Base-by-base conservation (phyloP, 257 asterid species). In the Craterostigma plantagineum region DNA sequence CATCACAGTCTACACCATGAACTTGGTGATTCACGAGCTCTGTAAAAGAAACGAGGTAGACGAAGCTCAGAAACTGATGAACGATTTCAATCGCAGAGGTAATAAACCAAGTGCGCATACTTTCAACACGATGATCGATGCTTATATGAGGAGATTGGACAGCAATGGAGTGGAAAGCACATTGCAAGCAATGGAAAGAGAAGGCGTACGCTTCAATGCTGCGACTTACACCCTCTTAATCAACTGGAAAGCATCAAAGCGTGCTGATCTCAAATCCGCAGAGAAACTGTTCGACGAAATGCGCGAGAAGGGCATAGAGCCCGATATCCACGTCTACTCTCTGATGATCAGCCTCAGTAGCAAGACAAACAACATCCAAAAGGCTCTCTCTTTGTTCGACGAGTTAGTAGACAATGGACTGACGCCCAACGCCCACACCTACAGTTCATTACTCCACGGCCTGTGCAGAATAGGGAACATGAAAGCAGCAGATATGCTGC, bases 1-100 rank as follows among this genome's bases (percentile, higher is more conserved):
- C 30, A 63, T 82, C 42, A 72, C 83, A 0, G 93, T 90, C 38
- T 70, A 82, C 55, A 61, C 98, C 0, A 63, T 76, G 91, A 79
- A 95, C 0, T 23, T 77, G 68, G 79, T 63, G 46, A 56, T 90
- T 18, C 69, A 63, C 48, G 79, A 61, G 9, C 56, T 76, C 53
- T 82, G 98, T 55, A 82, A 63, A 61, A 55, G 63, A 10, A 59
- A 71, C 37, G 70, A 75, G 52, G 58, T 72, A 13, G 50, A 55
- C 54, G 54, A 59, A 51, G 98, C 93, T 0, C 63, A 66, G 44
- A 67, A 51, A 8, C 18, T 79, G 65, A 53, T 83, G 74, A 68
- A 62, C 48, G 71, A 63, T 8, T 50, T 82, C 80, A 59, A 59
- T 38, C 10, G 50, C 10, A 67, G 53, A 56, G 92, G 93, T 60